phyloP scores from a whole-genome alignment of 495 filamentous ascomycete genomes.

The Amniculicola lignicola region DNA sequence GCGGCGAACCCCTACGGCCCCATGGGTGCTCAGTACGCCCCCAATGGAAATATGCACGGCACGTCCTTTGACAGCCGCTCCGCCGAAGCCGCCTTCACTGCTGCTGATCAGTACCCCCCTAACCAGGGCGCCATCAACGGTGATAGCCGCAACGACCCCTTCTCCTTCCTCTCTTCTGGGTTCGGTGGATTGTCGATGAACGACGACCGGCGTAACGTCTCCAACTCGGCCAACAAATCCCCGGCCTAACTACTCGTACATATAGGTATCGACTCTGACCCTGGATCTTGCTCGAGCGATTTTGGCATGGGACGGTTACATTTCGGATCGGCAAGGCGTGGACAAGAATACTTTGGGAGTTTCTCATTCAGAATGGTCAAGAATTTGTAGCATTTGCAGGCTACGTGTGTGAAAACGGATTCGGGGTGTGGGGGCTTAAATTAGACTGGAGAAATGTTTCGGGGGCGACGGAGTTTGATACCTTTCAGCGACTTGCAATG shows the following conservation, averaged over 20 bases:
- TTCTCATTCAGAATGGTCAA: constrained; percentile 26
- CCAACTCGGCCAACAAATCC: constrained; percentile 68
- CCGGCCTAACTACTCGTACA: constrained; percentile 50
- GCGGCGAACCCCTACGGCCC: constrained; percentile 74
- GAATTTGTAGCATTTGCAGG: constrained; percentile 27
- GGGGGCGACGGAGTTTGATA: constrained; percentile 28
- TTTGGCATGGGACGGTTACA: constrained; percentile 24
- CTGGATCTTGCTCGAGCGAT: constrained; percentile 8
- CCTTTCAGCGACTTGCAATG: constrained; percentile 22
- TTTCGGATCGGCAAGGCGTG: constrained; percentile 15
- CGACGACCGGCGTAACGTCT: constrained; percentile 65
- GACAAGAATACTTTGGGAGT: constrained; percentile 20
- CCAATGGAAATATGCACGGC: constrained; percentile 42
- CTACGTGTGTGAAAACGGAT: constrained; percentile 23
- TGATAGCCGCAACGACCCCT: constrained; percentile 69
- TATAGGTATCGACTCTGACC: constrained; percentile 16
- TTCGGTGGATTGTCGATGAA: constrained; percentile 77
- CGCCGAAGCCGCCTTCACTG: constrained; percentile 64
- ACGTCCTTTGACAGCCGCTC: constrained; percentile 85
- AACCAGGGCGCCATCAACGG: constrained; percentile 17
- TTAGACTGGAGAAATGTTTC: constrained; percentile 30
- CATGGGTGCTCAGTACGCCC: constrained; percentile 70
- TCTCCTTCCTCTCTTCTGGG: constrained; percentile 82
- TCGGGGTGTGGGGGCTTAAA: constrained; percentile 23
- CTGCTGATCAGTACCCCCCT: constrained; percentile 19